These are phyloP conservation scores for Tephrocybe rancida DNA, from an alignment of 768 basidiomycete genomes.

Conservation along the genomic window DNA sequence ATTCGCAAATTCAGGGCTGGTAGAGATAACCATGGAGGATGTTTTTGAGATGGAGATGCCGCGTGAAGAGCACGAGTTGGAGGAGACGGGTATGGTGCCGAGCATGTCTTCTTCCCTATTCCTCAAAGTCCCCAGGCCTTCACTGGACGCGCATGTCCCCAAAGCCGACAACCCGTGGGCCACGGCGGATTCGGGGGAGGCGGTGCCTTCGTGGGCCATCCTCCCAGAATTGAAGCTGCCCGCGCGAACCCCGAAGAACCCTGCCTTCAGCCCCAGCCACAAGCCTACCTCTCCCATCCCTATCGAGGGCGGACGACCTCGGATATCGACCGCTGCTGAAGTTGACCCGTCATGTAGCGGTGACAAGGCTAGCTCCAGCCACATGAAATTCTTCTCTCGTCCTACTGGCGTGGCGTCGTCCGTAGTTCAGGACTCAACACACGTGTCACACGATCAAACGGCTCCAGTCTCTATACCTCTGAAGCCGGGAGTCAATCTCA, in stretches of 20 bases:
- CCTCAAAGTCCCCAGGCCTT: not conserved
- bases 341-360: not conserved
- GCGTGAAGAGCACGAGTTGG: not conserved
- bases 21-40: slow-evolving; percentile 10
- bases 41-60: slow-evolving; percentile 5
- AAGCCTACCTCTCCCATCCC: too few species aligned
- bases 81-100: slow-evolving; percentile 3
- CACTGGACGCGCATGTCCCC: not conserved
- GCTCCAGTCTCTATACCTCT: not conserved
- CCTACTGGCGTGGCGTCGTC: slow-evolving; percentile 7
- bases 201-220: not conserved
- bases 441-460: not conserved
- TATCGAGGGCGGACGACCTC: too few species aligned
- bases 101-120: slow-evolving; percentile 11
- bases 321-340: too few species aligned
- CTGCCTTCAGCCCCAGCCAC: too few species aligned
- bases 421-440: not conserved
- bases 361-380: slow-evolving; percentile 8
- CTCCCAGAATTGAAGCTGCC: not conserved
- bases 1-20: not conserved
- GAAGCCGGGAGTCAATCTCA: not conserved
- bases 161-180: slow-evolving; percentile 1
- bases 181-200: not conserved
- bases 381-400: slow-evolving; percentile 15
- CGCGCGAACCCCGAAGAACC: slow-evolving; percentile 4